Percentiles rank a stretch among this genome's conserved stretches.
phyloP scores from a whole-genome alignment of 352 stramenopile genomes.

The Globisporangium ultimum region DNA sequence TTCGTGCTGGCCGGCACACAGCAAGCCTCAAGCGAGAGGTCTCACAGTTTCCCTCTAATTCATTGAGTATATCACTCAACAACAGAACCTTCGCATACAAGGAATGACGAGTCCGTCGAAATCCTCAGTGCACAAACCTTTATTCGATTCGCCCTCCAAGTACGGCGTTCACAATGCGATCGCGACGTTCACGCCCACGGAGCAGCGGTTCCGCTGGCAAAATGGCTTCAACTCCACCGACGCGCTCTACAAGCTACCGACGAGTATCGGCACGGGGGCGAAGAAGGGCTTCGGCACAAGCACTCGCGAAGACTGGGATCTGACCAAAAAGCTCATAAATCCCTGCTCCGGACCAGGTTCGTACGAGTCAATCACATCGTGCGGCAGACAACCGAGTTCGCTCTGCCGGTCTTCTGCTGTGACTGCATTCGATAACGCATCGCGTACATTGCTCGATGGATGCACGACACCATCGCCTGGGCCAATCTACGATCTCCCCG shows the following conservation, averaged over 20 bases:
- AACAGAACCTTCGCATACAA: neutral
- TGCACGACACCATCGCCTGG: slow-evolving; percentile 67
- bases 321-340: slow-evolving; percentile 49
- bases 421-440: slow-evolving; percentile 66
- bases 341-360: slow-evolving; percentile 65
- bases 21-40: too few relatives aligned
- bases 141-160: slow-evolving; percentile 79
- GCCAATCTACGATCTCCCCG: slow-evolving; percentile 71
- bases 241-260: slow-evolving; percentile 68
- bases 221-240: slow-evolving; percentile 45
- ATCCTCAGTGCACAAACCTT: slow-evolving; percentile 28
- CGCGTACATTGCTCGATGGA: slow-evolving; percentile 34
- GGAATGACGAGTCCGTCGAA: slow-evolving; percentile 20
- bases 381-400: slow-evolving; percentile 56
- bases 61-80: neutral
- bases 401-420: slow-evolving; percentile 39
- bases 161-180: slow-evolving; percentile 62
- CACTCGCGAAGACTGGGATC: slow-evolving; percentile 80
- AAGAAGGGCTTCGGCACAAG: slow-evolving; percentile 81
- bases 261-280: slow-evolving; percentile 41
- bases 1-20: too few relatives aligned
- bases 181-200: slow-evolving; percentile 61
- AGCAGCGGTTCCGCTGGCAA: slow-evolving; percentile 77
- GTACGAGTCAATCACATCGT: slow-evolving; percentile 58
- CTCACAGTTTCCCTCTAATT: neutral